phyloP scores from a whole-genome alignment of 805 yeast genomes.

The Yarrowia sp. region DNA sequence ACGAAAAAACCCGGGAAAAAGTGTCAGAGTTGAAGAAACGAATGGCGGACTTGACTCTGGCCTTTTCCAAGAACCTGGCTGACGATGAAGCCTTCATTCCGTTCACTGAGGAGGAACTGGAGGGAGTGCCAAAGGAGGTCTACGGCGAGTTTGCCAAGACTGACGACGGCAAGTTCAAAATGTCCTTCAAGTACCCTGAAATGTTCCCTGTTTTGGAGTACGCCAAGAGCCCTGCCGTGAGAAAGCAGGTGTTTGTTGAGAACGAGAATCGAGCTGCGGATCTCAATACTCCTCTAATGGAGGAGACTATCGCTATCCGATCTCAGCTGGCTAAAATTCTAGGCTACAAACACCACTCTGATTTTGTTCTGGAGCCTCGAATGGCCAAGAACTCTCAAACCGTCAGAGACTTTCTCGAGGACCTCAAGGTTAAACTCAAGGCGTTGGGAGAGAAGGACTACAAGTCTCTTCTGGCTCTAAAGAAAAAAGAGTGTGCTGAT shows the following conservation, averaged over 20 bases:
- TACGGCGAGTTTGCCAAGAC: constrained; percentile 51
- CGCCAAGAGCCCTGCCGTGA: constrained; percentile 61
- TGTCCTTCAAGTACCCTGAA: constrained; percentile 82
- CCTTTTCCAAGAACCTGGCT: constrained; percentile 63
- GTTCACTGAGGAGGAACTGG: constrained; percentile 63
- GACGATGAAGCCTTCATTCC: constrained; percentile 63
- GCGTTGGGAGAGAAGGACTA: constrained; percentile 61
- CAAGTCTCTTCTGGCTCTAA: constrained; percentile 49
- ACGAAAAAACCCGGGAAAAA: constrained; percentile 52
- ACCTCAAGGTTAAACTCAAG: constrained; percentile 55
- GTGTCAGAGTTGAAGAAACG: constrained; percentile 59
- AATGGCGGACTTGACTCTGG: constrained; percentile 54
- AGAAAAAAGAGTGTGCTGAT: constrained; percentile 50
- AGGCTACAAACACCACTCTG: constrained; percentile 69
- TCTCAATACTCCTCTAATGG: constrained; percentile 56
- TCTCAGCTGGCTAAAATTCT: constrained; percentile 58
- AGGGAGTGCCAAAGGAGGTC: constrained; percentile 69
- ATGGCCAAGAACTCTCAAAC: constrained; percentile 71
- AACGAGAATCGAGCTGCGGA: constrained; percentile 66
- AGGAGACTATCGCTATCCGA: constrained; percentile 60
- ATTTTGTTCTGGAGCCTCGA: constrained; percentile 68
- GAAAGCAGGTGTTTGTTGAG: constrained; percentile 63
- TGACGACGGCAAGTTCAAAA: constrained; percentile 50
- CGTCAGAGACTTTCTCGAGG: constrained; percentile 61
- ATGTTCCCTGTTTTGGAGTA: constrained; percentile 72